Evolutionary conservation across 1,284 basidiomycete species (phyloP).

Genomic region (Irpex rosettiformis): DNA sequence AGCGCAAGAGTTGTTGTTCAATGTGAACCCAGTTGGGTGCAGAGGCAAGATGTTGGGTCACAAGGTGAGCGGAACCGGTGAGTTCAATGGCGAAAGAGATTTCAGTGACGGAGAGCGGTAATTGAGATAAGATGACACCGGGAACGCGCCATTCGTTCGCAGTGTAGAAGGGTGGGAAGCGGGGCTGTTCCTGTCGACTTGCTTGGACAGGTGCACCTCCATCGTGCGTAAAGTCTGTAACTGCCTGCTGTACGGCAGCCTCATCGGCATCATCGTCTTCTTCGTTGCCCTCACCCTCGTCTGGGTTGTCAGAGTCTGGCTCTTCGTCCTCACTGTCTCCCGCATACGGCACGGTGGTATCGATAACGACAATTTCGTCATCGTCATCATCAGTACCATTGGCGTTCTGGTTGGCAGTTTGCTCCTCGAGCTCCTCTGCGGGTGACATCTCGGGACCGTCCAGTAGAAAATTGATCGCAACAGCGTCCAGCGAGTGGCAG

Average conservation of each 20-base stretch:
- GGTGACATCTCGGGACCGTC: not conserved
- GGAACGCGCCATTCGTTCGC: conserved; percentile 4
- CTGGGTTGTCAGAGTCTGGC: not conserved
- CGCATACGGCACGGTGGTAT: not conserved
- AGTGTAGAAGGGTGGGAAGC: not conserved
- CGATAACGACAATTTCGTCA: not conserved
- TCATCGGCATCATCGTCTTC: not conserved
- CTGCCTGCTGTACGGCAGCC: not conserved
- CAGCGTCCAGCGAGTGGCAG: conserved; percentile 1
- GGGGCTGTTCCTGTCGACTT: not conserved
- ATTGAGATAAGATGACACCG: conserved; percentile 1
- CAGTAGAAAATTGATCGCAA: conserved; percentile 4
- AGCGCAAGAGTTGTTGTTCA: not conserved
- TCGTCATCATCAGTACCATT: not conserved
- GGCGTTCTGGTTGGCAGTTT: not conserved
- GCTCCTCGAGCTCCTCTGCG: not conserved
- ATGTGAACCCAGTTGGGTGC: conserved; percentile 2
- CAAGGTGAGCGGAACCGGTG: not conserved
- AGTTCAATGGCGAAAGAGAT: conserved; percentile 5
- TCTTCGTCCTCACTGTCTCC: not conserved
- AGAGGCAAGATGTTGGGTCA: not conserved
- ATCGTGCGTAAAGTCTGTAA: not conserved
- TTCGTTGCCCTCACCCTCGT: not conserved
- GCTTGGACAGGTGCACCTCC: too few species aligned
- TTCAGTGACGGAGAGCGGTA: conserved; percentile 1